phyloP scores from a whole-genome alignment of 331 rosid genomes.

The Rhamnella rubrinervis region DNA sequence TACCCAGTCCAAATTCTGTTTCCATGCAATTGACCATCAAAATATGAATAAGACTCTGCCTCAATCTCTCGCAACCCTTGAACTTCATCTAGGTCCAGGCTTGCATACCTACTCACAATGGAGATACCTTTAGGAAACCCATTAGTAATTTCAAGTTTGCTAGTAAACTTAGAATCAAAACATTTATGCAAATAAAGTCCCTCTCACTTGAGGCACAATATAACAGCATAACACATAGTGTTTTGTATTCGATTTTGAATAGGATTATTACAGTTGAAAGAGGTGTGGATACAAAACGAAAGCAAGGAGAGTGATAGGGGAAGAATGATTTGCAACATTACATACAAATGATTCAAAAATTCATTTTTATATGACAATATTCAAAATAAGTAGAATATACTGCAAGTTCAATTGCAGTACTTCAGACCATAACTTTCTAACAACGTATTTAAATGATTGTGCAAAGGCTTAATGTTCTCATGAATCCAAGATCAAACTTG shows the following conservation, averaged over 20 bases:
- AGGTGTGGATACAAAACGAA: background rate
- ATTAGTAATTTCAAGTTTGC: constrained; percentile 14
- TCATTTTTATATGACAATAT: background rate
- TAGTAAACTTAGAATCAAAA: constrained; percentile 10
- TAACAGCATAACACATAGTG: background rate
- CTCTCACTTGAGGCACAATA: background rate
- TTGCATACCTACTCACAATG: constrained; percentile 48
- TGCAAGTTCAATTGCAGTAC: constrained; percentile 1
- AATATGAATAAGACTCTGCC: constrained; percentile 65
- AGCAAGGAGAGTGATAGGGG: too few species aligned
- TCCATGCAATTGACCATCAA: constrained; percentile 75
- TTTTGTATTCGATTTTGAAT: background rate
- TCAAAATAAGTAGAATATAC: background rate
- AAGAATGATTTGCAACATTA: background rate
- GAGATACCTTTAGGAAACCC: constrained; percentile 26
- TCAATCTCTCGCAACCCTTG: constrained; percentile 65
- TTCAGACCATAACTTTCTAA: background rate
- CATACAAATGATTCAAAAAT: background rate
- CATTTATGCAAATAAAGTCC: background rate
- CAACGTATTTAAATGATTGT: background rate
- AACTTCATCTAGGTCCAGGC: constrained; percentile 64
- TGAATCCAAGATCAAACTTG: background rate
- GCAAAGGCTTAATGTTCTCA: background rate
- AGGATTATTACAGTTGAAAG: background rate
- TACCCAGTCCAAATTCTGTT: constrained; percentile 90